These are phyloP conservation scores for Naganishia sp. DNA, from an alignment of 1,284 basidiomycete species.

Conservation along the genomic window DNA sequence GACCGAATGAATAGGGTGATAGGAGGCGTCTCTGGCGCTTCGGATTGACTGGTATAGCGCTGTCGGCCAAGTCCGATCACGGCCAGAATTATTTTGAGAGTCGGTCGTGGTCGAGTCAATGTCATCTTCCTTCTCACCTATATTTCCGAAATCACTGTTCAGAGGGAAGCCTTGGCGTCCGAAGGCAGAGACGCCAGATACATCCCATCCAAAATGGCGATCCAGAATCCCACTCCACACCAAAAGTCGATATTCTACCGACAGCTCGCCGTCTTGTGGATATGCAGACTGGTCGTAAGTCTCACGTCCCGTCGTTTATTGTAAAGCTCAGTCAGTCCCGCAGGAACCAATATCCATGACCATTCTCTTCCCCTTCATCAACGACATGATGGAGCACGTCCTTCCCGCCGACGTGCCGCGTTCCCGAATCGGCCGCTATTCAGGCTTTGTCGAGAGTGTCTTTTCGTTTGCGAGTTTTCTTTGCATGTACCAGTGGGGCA, in stretches of 20 bases:
- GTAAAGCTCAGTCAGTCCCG: background rate
- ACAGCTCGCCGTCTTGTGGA: constrained; percentile 13
- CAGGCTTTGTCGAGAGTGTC: constrained; percentile 37
- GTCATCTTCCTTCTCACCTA: too few species aligned
- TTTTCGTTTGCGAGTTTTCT: constrained; percentile 36
- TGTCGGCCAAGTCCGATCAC: too few species aligned
- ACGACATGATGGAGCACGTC: constrained; percentile 36
- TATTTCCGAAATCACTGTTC: too few species aligned
- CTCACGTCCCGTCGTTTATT: background rate
- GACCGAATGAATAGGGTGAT: background rate
- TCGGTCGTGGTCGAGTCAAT: too few species aligned
- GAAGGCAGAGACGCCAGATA: background rate
- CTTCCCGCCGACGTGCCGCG: constrained; percentile 35
- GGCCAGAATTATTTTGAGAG: too few species aligned
- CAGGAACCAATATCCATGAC: constrained; percentile 29
- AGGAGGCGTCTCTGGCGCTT: background rate
- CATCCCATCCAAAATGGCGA: constrained; percentile 1
- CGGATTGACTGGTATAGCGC: background rate
- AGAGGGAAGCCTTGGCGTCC: too few species aligned
- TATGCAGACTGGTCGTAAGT: constrained; percentile 15
- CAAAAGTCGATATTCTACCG: constrained; percentile 18
- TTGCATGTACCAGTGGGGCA: constrained; percentile 40
- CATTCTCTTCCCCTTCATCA: constrained; percentile 38
- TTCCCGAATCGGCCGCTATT: constrained; percentile 36
- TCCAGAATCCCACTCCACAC: constrained; percentile 7